Evolutionary conservation across 495 filamentous ascomycete species (phyloP), one percentile per base, ranked within the genome.

Genomic region (Neurospora sp.): DNA sequence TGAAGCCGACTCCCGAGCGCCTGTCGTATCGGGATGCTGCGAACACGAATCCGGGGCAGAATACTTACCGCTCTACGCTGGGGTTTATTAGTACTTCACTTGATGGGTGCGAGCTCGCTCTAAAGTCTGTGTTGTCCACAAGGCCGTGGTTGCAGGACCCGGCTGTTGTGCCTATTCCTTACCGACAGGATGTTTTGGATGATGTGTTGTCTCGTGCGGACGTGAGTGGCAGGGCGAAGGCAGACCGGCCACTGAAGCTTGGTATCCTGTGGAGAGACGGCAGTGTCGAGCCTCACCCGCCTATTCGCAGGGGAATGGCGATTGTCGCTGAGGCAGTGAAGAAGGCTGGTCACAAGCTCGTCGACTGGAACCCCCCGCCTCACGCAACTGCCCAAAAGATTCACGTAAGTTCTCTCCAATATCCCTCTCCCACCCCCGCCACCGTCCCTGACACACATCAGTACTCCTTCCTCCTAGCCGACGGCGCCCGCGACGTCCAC

Each of bases 1-100:
- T 91, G 75, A 91, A 91, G 75, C 89, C 90, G 3, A 87, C 85
- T 31, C 77, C 79, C 2, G 87, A 87, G 12, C 84, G 91, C 10
- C 78, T 94, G 5, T 89, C 92, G 0, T 81, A 76, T 44, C 75
- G 75, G 23, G 69, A 78, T n/a, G 74, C 74, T 16, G 78, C 80
- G 14, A 80, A 77, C 14, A 81, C 73, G 70, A 84, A 78, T 77
- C 81, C 76, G 46, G 84, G 78, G 38, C 78, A 82, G 75, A 82
- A 82, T 31, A 75, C 81, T 2, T 79, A 79, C 71, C 74, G 72
- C 39, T 82, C 80, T 0, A 71, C 82, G 0, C 44, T 79, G 20
- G 79, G 80, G 12, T 75, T 79, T 7, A 40, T 82, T 10, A 74
- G 75, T 16, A 78, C 76, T 8, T 79, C 74, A 0, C 54, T 83